Evolutionary conservation across 768 basidiomycete species (phyloP).

Genomic region (Phylloporus sp.): DNA sequence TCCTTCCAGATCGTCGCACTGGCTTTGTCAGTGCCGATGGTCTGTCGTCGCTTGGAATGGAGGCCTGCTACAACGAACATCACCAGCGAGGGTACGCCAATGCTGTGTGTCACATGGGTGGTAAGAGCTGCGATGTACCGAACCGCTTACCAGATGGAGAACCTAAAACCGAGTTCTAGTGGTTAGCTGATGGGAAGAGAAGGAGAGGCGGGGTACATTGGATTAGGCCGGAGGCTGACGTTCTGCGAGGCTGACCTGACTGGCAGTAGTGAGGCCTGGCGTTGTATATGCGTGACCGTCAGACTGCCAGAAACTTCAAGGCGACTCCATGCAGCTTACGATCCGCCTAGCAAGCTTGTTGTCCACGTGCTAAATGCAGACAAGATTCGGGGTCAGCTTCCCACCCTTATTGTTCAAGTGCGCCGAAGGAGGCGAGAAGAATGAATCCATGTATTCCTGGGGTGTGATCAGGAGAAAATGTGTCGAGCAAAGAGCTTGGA

Average conservation of each 20-base stretch:
- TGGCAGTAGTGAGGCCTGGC: too few relatives aligned
- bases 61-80: constrained; percentile 25
- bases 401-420: too few relatives aligned
- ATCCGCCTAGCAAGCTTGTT: too few relatives aligned
- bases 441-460: too few relatives aligned
- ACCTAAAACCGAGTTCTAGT: not conserved
- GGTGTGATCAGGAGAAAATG: too few relatives aligned
- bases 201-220: not conserved
- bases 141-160: constrained; percentile 7
- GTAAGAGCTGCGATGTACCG: not conserved
- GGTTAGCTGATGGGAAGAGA: not conserved
- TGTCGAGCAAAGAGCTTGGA: too few relatives aligned
- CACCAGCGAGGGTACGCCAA: not conserved
- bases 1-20: not conserved
- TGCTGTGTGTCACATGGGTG: constrained; percentile 16
- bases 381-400: too few relatives aligned
- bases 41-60: constrained; percentile 20
- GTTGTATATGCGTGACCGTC: too few relatives aligned
- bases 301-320: too few relatives aligned
- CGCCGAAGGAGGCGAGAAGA: too few relatives aligned
- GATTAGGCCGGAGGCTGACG: constrained; percentile 14
- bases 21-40: not conserved
- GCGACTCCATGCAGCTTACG: too few relatives aligned
- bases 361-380: too few relatives aligned
- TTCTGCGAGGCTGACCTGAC: constrained; percentile 13